phyloP scores from a whole-genome alignment of 257 asterid genomes.

The Solanum sitiens region DNA sequence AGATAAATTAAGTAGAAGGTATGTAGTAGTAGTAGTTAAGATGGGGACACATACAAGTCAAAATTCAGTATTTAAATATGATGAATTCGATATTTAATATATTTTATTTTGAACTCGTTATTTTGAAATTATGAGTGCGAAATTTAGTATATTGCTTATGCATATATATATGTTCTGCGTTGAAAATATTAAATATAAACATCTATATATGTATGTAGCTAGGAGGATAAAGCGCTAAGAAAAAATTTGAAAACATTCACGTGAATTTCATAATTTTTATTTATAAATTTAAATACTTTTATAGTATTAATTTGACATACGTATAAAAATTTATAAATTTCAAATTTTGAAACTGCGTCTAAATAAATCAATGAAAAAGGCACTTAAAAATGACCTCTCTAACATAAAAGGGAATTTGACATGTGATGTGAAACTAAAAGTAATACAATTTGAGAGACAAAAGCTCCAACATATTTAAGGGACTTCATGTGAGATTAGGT shows the following conservation, averaged over 20 bases:
- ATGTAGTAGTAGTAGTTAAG: not conserved
- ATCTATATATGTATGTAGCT: not conserved
- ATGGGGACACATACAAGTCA: not conserved
- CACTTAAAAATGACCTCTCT: not conserved
- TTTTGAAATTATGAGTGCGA: not conserved
- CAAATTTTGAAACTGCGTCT: accelerated
- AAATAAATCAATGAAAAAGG: not conserved
- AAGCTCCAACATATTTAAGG: not conserved
- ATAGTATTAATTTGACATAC: accelerated
- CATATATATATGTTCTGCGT: not conserved
- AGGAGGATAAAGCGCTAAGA: not conserved
- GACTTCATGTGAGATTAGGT: slow-evolving; percentile 4
- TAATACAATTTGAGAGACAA: not conserved
- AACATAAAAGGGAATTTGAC: not conserved
- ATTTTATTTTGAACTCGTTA: not conserved
- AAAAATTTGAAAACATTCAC: not conserved
- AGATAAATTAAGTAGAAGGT: not conserved
- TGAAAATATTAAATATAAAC: not conserved
- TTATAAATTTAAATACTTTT: too few species aligned
- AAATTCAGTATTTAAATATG: not conserved
- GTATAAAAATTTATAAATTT: not conserved
- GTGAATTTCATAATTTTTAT: accelerated
- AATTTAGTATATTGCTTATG: not conserved
- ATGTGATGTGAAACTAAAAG: not conserved
- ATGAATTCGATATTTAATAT: not conserved